Evolutionary conservation across 2,329 filamentous ascomycete genomes (phyloP).

Genomic region (Aureobasidium melanogenum): DNA sequence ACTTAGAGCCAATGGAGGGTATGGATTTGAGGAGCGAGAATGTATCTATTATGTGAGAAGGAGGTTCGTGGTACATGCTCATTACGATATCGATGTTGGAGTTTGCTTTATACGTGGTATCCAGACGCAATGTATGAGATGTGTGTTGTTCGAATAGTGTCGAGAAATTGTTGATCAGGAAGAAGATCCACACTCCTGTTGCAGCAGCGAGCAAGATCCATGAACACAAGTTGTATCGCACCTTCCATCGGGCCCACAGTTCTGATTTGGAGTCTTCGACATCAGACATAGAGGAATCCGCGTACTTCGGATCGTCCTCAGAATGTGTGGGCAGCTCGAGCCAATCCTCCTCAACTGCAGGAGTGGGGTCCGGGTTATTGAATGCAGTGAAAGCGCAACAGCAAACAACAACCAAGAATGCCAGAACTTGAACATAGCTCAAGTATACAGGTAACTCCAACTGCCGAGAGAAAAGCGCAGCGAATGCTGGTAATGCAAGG

Average conservation of each 20-base stretch:
- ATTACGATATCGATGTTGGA: constrained; percentile 27
- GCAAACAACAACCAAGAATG: neutral
- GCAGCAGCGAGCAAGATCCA: neutral
- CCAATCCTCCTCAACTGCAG: neutral
- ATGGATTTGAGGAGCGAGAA: constrained; percentile 13
- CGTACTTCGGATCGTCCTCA: neutral
- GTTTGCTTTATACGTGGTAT: constrained; percentile 19
- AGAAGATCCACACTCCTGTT: neutral
- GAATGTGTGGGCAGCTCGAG: neutral
- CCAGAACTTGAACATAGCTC: neutral
- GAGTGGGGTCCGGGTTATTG: neutral
- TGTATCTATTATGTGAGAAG: constrained; percentile 14
- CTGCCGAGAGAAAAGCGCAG: neutral
- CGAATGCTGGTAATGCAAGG: neutral
- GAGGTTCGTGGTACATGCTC: constrained; percentile 30
- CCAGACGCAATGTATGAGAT: constrained; percentile 14
- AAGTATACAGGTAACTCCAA: neutral
- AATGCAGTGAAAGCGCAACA: neutral
- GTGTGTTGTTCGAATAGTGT: neutral
- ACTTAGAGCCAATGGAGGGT: constrained; percentile 15
- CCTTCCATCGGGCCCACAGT: no score
- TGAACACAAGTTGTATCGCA: no score
- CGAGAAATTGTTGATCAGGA: neutral
- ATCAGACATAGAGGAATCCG: neutral
- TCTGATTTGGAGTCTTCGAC: neutral